Evolutionary conservation across 23 red algal species (phyloP), one percentile per base, ranked within the genome.

Genomic region (Gracilariopsis chorda): DNA sequence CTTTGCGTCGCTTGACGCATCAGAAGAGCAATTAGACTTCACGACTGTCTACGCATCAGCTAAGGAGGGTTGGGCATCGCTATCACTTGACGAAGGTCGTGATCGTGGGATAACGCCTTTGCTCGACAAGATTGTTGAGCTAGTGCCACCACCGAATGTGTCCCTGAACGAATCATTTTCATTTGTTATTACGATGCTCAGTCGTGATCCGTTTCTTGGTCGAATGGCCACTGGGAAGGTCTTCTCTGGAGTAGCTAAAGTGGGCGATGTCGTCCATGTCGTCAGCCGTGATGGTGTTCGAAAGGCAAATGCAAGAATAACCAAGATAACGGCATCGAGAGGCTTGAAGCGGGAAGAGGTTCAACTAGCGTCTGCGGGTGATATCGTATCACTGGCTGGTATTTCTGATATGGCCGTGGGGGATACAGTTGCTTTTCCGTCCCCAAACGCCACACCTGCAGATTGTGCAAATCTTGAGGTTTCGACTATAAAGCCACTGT

Each of bases 21-120:
- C 91, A 25, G 95, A 98, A 47, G 95, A 98, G 52, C 95, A 98
- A 42, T 49, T 90, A 42, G 95, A 98, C 36, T 98, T 98, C 64
- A 76, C 71, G 16, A 88, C 88, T 32, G 48, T 94, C 23, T 98
- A 98, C 70, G 80, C 91, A 2, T 98, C 95, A 11, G 95, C 95
- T 3, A 84, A 88, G 57, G 60, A 94, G 67, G 87, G 92, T 36
- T 81, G 88, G 78, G 86, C 88, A 41, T 78, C 52, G 43, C 39
- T 94, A 33, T 69, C 71, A 23, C 64, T 51, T 4, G 62, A 84
- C 39, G 45, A 33, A 16, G 70, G 56, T 17, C 65, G 91, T 17
- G 70, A 86, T 20, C n/a, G 27, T 21, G 88, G 88, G 12, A 92
- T 90, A 85, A 63, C 48, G 10, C 91, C 95, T 25, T 82, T 98